phyloP scores from a whole-genome alignment of 495 filamentous ascomycete genomes.

The Zalerion maritima region DNA sequence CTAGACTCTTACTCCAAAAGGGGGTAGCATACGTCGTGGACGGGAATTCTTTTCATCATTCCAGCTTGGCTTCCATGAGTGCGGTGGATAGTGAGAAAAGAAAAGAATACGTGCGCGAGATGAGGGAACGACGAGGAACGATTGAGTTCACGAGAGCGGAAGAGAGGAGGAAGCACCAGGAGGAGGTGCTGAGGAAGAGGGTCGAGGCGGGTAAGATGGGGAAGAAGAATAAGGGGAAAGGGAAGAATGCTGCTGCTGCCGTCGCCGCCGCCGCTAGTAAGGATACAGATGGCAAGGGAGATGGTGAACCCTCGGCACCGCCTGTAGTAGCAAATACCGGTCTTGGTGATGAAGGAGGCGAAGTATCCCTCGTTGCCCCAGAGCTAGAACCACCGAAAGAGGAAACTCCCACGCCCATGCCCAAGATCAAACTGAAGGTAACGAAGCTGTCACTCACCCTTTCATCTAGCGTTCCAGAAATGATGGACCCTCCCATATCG shows the following conservation, averaged over 20 bases:
- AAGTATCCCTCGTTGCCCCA: no score
- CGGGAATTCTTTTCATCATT: constrained; percentile 51
- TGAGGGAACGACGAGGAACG: constrained; percentile 13
- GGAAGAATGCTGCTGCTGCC: no score
- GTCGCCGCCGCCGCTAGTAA: no score
- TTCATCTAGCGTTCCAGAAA: no score
- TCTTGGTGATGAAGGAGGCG: no score
- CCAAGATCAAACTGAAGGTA: constrained; percentile 1
- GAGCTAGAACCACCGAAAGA: constrained; percentile 4
- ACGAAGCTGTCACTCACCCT: no score
- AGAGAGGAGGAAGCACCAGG: constrained; percentile 14
- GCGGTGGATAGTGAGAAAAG: constrained; percentile 23
- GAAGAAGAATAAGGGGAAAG: constrained; percentile 13
- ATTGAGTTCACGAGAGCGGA: constrained; percentile 6
- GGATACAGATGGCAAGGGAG: no score
- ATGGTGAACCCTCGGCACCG: no score
- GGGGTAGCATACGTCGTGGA: constrained; percentile 66
- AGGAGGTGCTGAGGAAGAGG: constrained; percentile 10
- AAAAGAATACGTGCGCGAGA: constrained; percentile 24
- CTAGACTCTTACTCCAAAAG: constrained; percentile 65
- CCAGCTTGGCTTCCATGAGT: constrained; percentile 41
- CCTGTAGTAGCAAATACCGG: no score
- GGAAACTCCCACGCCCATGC: neutral
- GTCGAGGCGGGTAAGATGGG: constrained; percentile 10
- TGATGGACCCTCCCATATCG: no score